Percentiles rank a stretch among this genome's conserved stretches.
Evolutionary conservation across 306 rosid species (phyloP).

Genomic region (Elaeagnus macrophylla): DNA sequence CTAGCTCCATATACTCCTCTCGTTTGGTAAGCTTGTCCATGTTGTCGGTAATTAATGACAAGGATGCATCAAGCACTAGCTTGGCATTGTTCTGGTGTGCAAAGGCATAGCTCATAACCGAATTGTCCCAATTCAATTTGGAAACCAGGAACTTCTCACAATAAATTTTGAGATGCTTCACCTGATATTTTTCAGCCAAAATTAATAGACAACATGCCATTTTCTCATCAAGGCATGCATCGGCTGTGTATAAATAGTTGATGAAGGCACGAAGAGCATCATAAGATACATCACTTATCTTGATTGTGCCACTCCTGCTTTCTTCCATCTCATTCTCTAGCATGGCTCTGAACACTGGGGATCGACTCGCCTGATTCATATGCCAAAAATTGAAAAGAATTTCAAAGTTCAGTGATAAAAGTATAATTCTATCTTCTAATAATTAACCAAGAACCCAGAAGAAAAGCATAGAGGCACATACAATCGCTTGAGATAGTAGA

Average conservation of each 20-base stretch:
- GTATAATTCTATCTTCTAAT: background rate
- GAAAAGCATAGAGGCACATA: background rate
- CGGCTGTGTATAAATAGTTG: constrained; percentile 65
- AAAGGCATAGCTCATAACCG: constrained; percentile 44
- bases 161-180: constrained; percentile 58
- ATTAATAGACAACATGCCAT: constrained; percentile 60
- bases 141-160: constrained; percentile 66
- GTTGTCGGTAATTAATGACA: constrained; percentile 51
- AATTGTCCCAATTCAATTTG: constrained; percentile 56
- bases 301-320: constrained; percentile 72
- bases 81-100: constrained; percentile 70
- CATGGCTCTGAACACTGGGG: constrained; percentile 83
- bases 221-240: constrained; percentile 59
- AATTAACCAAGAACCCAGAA: background rate
- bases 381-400: background rate
- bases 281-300: constrained; percentile 55
- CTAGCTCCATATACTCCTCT: constrained; percentile 56
- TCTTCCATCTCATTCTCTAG: constrained; percentile 82
- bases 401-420: background rate
- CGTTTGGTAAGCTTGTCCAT: constrained; percentile 48
- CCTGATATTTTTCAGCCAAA: constrained; percentile 71
- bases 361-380: constrained; percentile 49
- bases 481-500: background rate
- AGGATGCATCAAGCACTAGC: constrained; percentile 46
- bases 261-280: constrained; percentile 70